Base-by-base conservation (phyloP, 2,329 filamentous ascomycete genomes). In the Leptographium wingfieldii region DNA sequence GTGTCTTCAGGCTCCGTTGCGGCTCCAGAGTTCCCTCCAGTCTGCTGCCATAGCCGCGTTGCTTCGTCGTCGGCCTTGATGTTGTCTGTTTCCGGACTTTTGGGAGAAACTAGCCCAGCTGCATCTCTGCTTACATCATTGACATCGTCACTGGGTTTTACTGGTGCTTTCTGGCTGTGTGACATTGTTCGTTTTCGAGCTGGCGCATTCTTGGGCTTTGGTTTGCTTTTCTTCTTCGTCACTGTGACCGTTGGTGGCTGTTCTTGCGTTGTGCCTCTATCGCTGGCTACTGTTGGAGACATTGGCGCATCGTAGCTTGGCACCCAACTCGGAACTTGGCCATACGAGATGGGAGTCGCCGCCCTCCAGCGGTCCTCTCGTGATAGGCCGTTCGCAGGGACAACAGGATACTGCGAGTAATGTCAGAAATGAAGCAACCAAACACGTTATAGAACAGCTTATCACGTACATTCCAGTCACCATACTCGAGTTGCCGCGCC, bases 391-490 rank as follows among this genome's bases (percentile, higher is more conserved):
- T 77, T 81, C 52, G 80, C 92, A 40, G 92, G 92, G 65, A 97
- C 92, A 33, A 97, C 92, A 29, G 92, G 92, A 71, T 97, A 97
- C 89, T 94, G 57, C 16, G 22, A 19, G 57, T 22, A 31, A 12
- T 31, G 49, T 25, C 22, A 55, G 53, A 55, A 46, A 11, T 16
- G 25, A 19, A 9, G 1, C 12, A n/a, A 27, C 38, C 3, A 22
- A 11, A 16, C 19, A 10, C 31, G 1, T 31, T 1, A 31, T 1
- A 35, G 2, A 22, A 31, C 22, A 46, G 56, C 31, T 16, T 5
- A 14, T 29, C 29, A 83, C 88, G 78, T 75, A 92, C 90, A 72
- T 97, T 96, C 90, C 92, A 97, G 69, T 97, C 92, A 2, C 88
- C 88, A 70, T 85, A 92, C 67, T 92, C 88, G 4, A 92, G 73